A percentile compares a stretch with the other conserved stretches of the same genome.
Conservation (phyloP, 1,139 yeast species). For the Nadsonia commutata region DNA sequence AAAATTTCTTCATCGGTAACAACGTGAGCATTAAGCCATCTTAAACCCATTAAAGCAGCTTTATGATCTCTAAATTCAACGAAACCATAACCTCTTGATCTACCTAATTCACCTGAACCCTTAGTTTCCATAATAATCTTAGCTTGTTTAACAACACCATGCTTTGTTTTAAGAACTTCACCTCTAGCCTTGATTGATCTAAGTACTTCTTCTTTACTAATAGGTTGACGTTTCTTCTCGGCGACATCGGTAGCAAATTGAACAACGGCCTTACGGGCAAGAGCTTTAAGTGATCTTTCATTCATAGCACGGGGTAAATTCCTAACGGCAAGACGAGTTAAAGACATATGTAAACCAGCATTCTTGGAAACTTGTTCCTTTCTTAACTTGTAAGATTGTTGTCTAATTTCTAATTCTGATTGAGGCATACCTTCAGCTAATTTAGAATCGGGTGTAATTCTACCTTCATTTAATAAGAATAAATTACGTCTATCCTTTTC, state of each 20-base stretch:
- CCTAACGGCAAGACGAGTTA: slow-evolving; percentile 88
- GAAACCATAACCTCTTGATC: slow-evolving; percentile 96
- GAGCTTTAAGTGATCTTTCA: slow-evolving; percentile 73
- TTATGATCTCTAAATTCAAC: slow-evolving; percentile 87
- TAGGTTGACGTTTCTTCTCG: slow-evolving; percentile 59
- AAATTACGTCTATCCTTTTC: slow-evolving; percentile 75
- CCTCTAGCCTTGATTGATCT: slow-evolving; percentile 63
- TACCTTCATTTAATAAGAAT: slow-evolving; percentile 83
- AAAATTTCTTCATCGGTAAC: slow-evolving; percentile 57
- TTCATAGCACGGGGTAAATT: slow-evolving; percentile 88
- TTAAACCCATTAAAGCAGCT: slow-evolving; percentile 84
- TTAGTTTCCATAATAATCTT: slow-evolving; percentile 87
- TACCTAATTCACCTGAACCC: slow-evolving; percentile 72
- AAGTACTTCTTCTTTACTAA: slow-evolving; percentile 75
- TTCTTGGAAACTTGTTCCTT: slow-evolving; percentile 82
- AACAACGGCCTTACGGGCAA: slow-evolving; percentile 90
- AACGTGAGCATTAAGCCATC: slow-evolving; percentile 94
- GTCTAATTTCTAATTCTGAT: slow-evolving; percentile 76
- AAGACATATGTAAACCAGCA: slow-evolving; percentile 77
- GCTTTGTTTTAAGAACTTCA: slow-evolving; percentile 46
- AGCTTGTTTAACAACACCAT: slow-evolving; percentile 87
- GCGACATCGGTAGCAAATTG: slow-evolving; percentile 89
- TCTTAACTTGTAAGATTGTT: slow-evolving; percentile 72
- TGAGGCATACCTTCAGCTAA: slow-evolving; percentile 55
- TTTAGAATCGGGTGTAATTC: slow-evolving; percentile 69